A percentile compares a stretch with the other conserved stretches of the same genome.
These are phyloP conservation scores for Ceratocystis cubensis DNA, from an alignment of 2,329 filamentous ascomycete genomes.

Conservation along the genomic window DNA sequence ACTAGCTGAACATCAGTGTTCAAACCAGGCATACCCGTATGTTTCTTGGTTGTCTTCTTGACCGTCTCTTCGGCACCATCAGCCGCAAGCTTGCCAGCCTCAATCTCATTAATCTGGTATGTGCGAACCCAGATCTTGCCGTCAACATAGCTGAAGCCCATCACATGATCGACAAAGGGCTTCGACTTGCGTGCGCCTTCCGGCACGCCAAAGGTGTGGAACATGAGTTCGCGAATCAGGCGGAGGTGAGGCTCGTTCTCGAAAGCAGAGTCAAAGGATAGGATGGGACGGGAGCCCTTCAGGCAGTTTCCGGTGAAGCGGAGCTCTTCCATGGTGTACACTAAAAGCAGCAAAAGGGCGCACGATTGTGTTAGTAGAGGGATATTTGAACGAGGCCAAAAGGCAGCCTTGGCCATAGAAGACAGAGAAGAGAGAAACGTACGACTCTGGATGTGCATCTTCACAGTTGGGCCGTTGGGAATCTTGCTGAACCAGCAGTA, in stretches of 20 bases:
- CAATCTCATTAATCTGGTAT: constrained; percentile 83
- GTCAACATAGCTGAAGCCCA: constrained; percentile 81
- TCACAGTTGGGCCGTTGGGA: constrained; percentile 52
- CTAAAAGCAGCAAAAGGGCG: constrained; percentile 28
- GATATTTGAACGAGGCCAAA: neutral
- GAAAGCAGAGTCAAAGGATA: constrained; percentile 85
- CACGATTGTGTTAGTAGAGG: neutral
- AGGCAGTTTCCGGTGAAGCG: constrained; percentile 95
- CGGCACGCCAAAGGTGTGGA: constrained; percentile 84
- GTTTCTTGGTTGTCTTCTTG: constrained; percentile 29
- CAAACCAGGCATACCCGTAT: constrained; percentile 32
- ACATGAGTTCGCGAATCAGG: constrained; percentile 79
- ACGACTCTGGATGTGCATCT: constrained; percentile 69
- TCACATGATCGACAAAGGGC: constrained; percentile 90
- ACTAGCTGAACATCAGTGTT: constrained; percentile 71
- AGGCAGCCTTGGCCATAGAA: neutral
- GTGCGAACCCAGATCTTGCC: constrained; percentile 93
- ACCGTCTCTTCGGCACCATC: constrained; percentile 31
- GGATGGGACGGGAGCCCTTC: constrained; percentile 79
- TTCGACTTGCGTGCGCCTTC: constrained; percentile 80
- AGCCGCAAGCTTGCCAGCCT: constrained; percentile 34
- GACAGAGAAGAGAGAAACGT: constrained; percentile 25
- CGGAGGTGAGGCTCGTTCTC: constrained; percentile 67
- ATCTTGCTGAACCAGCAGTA: constrained; percentile 90
- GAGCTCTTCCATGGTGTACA: constrained; percentile 94